phyloP scores from a whole-genome alignment of 2,329 filamentous ascomycete genomes.

The Colletotrichum orbiculare region DNA sequence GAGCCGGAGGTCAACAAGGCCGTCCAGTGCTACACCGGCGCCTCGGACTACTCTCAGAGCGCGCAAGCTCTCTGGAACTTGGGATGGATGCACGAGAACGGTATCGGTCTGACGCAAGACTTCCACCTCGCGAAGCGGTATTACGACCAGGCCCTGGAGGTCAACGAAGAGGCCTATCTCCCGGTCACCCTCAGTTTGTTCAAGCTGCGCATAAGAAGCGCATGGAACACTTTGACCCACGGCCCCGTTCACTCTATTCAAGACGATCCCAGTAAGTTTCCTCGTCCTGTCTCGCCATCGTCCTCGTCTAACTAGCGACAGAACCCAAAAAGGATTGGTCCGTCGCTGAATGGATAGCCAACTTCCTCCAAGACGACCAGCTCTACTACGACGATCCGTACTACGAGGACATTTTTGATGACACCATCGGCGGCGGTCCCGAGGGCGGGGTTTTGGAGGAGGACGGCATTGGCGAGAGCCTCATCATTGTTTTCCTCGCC shows the following conservation, averaged over 20 bases:
- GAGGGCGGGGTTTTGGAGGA: constrained; percentile 68
- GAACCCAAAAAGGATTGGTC: constrained; percentile 79
- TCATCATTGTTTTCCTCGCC: constrained; percentile 84
- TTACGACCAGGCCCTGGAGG: constrained; percentile 92
- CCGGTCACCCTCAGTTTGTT: constrained; percentile 90
- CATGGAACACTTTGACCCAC: constrained; percentile 93
- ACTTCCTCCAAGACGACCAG: constrained; percentile 81
- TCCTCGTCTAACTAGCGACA: constrained; percentile 45
- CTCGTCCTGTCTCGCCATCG: no score
- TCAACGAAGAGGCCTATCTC: constrained; percentile 92
- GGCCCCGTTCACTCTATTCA: constrained; percentile 93
- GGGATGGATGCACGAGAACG: constrained; percentile 99
- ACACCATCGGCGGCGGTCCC: constrained; percentile 68
- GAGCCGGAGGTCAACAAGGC: constrained; percentile 82
- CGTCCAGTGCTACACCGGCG: constrained; percentile 90
- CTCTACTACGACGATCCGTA: constrained; percentile 69
- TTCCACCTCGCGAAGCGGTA: constrained; percentile 97
- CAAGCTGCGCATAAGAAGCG: constrained; percentile 85
- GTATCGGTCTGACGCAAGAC: constrained; percentile 90
- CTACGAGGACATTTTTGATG: constrained; percentile 67
- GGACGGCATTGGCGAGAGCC: constrained; percentile 83
- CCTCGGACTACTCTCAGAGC: constrained; percentile 89
- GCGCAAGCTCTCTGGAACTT: constrained; percentile 97
- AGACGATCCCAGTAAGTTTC: constrained; percentile 81
- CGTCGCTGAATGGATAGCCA: constrained; percentile 85